These are phyloP conservation scores for Mycogone perniciosa DNA, from an alignment of 2,329 filamentous ascomycete genomes.

Conservation along the genomic window DNA sequence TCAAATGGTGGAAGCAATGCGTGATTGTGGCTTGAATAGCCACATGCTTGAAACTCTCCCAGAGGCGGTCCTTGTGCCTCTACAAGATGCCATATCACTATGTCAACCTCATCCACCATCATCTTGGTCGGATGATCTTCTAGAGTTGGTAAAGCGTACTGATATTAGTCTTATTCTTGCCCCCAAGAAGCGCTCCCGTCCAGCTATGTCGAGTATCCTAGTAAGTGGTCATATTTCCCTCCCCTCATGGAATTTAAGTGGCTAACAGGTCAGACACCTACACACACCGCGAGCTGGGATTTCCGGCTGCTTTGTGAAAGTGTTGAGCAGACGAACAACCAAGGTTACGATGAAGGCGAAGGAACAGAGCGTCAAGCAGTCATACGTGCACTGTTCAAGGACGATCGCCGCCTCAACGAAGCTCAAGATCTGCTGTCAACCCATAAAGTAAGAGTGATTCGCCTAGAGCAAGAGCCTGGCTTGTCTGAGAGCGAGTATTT, in stretches of 20 bases:
- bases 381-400: constrained; percentile 80
- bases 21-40: constrained; percentile 59
- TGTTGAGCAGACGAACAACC: constrained; percentile 51
- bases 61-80: constrained; percentile 70
- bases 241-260: neutral
- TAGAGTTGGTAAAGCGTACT: constrained; percentile 72
- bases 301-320: constrained; percentile 70
- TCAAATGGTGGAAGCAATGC: constrained; percentile 68
- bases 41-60: constrained; percentile 75
- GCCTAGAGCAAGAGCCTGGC: constrained; percentile 64
- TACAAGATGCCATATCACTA: constrained; percentile 77
- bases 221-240: constrained; percentile 27
- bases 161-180: constrained; percentile 67
- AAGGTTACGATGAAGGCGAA: constrained; percentile 68
- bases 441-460: constrained; percentile 69
- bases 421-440: constrained; percentile 82
- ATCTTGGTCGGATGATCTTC: constrained; percentile 64
- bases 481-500: constrained; percentile 84
- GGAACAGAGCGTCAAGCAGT: constrained; percentile 79
- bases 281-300: constrained; percentile 65
- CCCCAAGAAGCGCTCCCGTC: constrained; percentile 27
- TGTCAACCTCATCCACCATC: constrained; percentile 79
- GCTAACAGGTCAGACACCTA: constrained; percentile 42
- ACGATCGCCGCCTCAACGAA: constrained; percentile 85
- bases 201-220: constrained; percentile 33